Conservation (phyloP, 371 early-diverging fungal species). For the Batkoa obscura region DNA sequence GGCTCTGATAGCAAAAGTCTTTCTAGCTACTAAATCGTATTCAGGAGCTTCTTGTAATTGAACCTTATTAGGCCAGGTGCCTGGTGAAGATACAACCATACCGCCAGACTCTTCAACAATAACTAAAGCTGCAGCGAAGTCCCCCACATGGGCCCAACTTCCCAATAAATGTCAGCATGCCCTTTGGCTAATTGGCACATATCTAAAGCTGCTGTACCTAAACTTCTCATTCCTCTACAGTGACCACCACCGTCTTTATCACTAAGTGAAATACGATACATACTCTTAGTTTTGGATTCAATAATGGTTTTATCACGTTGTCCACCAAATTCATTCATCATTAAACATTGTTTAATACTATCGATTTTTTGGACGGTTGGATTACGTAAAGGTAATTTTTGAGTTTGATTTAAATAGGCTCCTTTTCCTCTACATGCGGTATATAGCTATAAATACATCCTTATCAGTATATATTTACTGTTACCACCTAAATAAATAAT, state of each 20-base stretch:
- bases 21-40: neutral
- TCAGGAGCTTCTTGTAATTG: neutral
- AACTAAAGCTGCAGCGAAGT: conserved; percentile 56
- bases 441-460: conserved; percentile 18
- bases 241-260: conserved; percentile 18
- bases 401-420: conserved; percentile 30
- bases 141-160: conserved; percentile 59
- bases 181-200: conserved; percentile 69
- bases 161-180: conserved; percentile 73
- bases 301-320: conserved; percentile 34
- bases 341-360: conserved; percentile 39
- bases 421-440: conserved; percentile 44
- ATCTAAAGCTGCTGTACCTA: conserved; percentile 66
- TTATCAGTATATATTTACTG: neutral
- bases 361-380: conserved; percentile 29
- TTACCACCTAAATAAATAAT: neutral
- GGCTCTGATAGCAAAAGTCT: neutral
- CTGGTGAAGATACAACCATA: conserved; percentile 21
- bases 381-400: conserved; percentile 28
- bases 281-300: conserved; percentile 38
- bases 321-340: conserved; percentile 72
- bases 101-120: conserved; percentile 60
- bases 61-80: too few relatives aligned
- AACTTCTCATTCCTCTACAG: conserved; percentile 52
- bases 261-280: conserved; percentile 20